Base-by-base conservation (phyloP, 163 green algal species). In the Scenedesmus sp. region DNA sequence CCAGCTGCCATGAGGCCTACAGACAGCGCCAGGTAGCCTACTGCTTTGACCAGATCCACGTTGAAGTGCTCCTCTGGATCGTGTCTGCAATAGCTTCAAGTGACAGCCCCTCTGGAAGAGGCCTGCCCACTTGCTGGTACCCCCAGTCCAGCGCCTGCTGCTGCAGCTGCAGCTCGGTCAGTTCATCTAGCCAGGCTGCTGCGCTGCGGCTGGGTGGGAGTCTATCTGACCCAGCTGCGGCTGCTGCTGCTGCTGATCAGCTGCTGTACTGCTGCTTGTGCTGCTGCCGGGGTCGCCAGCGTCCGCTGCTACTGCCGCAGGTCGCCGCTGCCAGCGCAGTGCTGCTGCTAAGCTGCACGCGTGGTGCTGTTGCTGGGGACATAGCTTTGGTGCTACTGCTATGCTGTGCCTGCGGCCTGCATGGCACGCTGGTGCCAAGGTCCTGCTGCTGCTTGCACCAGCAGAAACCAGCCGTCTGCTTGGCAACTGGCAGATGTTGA, bases 61-160 rank as follows among this genome's bases (percentile, higher is more conserved):
- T 78, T 10, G 24, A 92, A 92, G 18, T 84, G 59, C 53, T 72
- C 46, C 1, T 89, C 81, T 42, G 65, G 1, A 92, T 42, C 16
- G 81, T 89, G 2, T 88, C 88, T 65, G 72, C 49, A 7, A 95
- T 86, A 1, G 86, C 83, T 3, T n/a, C 30, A 1, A 90, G 76
- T 1, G 65, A 85, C 0, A 94, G 49, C 80, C 94, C 93, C 26
- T 87, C 51, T 37, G 94, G 94, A 4, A 96, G 79, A 35, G 88
- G 86, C 24, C 56, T 61, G 6, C 94, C 94, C 24, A 96, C 51
- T n/a, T 87, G 87, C 16, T 81, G 53, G 82, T 92, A 96, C 9
- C 94, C 94, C 94, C 94, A 96, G 83, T 95, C 92, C 1, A 37
- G 44, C n/a, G 88, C 88, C 13, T 80, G 61, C 81, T 92, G 88